A percentile compares a stretch with the other conserved stretches of the same genome.
Conservation (phyloP, 257 asterid species). For the Plantago major region DNA sequence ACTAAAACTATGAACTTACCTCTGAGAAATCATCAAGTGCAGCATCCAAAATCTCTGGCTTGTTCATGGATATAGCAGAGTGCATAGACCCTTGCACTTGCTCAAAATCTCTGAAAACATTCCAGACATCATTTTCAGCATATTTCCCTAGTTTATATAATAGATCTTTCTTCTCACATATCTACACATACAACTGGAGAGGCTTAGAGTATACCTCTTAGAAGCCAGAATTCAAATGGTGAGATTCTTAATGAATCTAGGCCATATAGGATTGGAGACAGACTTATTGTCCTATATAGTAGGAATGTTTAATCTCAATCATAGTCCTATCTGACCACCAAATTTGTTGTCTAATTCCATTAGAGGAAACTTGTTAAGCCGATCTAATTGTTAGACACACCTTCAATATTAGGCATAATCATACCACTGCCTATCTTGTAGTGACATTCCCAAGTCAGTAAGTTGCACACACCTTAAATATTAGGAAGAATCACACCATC, state of each 20-base stretch:
- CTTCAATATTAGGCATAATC: no score
- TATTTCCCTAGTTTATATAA: background rate
- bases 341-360: no score
- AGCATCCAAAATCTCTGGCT: slow-evolving; percentile 74
- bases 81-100: slow-evolving; percentile 62
- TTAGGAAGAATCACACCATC: no score
- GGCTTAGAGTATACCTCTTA: background rate
- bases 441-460: no score
- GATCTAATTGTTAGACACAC: no score
- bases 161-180: background rate
- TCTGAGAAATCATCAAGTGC: slow-evolving; percentile 72
- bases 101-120: slow-evolving; percentile 49
- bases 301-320: no score
- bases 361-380: no score
- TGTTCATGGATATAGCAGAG: slow-evolving; percentile 67
- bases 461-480: no score
- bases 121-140: slow-evolving; percentile 14
- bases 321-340: no score
- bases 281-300: no score
- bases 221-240: slow-evolving; percentile 1
- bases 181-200: background rate
- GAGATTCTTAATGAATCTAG: background rate
- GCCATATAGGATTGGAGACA: background rate
- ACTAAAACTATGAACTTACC: slow-evolving; percentile 31
- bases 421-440: no score